Conservation (phyloP, 495 filamentous ascomycete genomes). For the Lophiostoma macrostomum region DNA sequence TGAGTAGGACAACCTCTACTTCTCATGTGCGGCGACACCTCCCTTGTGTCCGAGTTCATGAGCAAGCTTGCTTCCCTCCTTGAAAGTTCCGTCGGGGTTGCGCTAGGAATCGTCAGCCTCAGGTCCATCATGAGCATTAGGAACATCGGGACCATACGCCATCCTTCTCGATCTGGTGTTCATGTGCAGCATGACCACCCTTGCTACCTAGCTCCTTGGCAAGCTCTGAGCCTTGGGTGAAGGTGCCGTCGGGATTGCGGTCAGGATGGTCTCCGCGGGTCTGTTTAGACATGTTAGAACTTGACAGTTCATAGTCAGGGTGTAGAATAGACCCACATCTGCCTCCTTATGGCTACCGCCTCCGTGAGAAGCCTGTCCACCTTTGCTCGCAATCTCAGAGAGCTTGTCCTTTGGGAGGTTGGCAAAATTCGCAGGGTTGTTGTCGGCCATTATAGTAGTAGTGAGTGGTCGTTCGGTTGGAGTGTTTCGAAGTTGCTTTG, state of each 20-base stretch:
- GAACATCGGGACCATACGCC: neutral
- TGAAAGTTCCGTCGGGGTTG: constrained; percentile 32
- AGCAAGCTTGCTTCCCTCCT: constrained; percentile 23
- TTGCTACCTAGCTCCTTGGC: constrained; percentile 33
- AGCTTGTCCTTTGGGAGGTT: constrained; percentile 41
- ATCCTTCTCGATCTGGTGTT: constrained; percentile 17
- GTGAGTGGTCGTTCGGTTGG: neutral
- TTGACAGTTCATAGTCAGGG: neutral
- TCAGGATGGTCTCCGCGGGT: constrained; percentile 1
- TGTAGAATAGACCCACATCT: constrained; percentile 1
- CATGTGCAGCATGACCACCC: constrained; percentile 26
- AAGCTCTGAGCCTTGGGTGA: constrained; percentile 30
- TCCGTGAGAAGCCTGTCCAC: constrained; percentile 30
- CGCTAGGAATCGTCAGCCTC: constrained; percentile 7
- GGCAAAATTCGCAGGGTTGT: constrained; percentile 42
- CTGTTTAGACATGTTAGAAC: constrained; percentile 1
- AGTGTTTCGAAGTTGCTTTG: neutral
- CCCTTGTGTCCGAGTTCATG: constrained; percentile 24
- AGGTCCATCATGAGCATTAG: neutral
- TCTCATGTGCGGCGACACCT: constrained; percentile 11
- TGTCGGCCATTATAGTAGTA: constrained; percentile 20
- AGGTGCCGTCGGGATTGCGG: constrained; percentile 35
- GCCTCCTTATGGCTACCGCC: neutral
- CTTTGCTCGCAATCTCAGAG: constrained; percentile 37
- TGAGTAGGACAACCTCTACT: no score